These are phyloP conservation scores for Paracoccidioides lutzii DNA, from an alignment of 2,329 filamentous ascomycete species.

Conservation along the genomic window DNA sequence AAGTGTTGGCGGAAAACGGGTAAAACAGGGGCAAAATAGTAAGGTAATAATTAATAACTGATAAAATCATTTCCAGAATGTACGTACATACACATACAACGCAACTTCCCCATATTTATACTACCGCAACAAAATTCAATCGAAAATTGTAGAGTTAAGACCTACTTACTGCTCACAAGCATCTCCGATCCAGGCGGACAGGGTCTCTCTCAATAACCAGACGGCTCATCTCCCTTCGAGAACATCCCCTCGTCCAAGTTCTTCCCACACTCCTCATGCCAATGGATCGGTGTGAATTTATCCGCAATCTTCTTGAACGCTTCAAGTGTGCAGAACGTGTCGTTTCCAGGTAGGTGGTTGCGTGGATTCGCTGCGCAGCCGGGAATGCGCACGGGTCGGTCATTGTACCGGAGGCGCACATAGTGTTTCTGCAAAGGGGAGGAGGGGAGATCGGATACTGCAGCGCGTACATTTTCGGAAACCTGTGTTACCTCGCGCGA, in stretches of 20 bases:
- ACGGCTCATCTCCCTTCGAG: conserved; percentile 28
- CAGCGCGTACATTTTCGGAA: conserved; percentile 23
- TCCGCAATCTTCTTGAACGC: conserved; percentile 91
- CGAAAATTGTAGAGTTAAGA: no score
- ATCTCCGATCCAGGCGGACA: no score
- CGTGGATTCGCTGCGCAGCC: conserved; percentile 58
- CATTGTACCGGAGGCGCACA: conserved; percentile 85
- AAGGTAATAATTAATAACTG: no score
- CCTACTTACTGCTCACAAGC: no score
- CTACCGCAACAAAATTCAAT: no score
- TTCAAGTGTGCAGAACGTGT: conserved; percentile 78
- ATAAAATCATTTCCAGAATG: no score
- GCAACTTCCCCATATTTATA: no score
- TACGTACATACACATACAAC: no score
- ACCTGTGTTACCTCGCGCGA: conserved; percentile 9
- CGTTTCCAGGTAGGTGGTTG: conserved; percentile 76
- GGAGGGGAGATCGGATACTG: conserved; percentile 18
- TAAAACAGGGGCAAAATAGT: no score
- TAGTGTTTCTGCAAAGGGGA: conserved; percentile 49
- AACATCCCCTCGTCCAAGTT: conserved; percentile 45
- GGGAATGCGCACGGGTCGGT: conserved; percentile 65
- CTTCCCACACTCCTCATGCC: conserved; percentile 51
- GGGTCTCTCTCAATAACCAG: conserved; percentile 22
- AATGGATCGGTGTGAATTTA: conserved; percentile 71
- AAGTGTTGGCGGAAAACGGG: no score